phyloP scores from a whole-genome alignment of 768 basidiomycete species.

The Pilatotrama ljubarskyi region DNA sequence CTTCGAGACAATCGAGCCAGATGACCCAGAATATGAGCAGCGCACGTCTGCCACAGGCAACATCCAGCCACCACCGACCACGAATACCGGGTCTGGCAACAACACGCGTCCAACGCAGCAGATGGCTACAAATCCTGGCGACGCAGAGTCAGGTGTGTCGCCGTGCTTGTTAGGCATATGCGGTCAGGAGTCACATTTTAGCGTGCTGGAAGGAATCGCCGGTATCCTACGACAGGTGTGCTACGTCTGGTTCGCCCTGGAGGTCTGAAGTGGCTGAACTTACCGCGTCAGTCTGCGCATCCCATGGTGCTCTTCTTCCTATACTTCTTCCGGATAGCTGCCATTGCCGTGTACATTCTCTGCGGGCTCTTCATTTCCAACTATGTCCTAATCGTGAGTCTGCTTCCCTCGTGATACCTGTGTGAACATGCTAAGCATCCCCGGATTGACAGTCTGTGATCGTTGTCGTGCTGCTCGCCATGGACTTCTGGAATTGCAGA shows the following conservation, averaged over 20 bases:
- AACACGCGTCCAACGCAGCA: constrained; percentile 43
- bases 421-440: background rate
- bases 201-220: constrained; percentile 44
- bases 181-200: too few relatives aligned
- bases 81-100: constrained; percentile 44
- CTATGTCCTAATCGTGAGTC: constrained; percentile 88
- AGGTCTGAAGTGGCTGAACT: background rate
- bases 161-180: background rate
- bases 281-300: constrained; percentile 62
- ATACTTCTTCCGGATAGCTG: constrained; percentile 83
- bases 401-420: background rate
- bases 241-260: background rate
- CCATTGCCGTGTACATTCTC: constrained; percentile 92
- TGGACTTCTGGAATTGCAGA: constrained; percentile 99
- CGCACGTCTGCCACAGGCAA: constrained; percentile 35
- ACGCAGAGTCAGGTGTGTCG: constrained; percentile 75
- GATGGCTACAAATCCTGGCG: constrained; percentile 56
- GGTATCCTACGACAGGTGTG: constrained; percentile 77
- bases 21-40: constrained; percentile 50
- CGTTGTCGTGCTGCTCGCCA: constrained; percentile 90
- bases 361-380: constrained; percentile 87
- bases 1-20: constrained; percentile 81
- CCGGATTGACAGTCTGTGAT: constrained; percentile 63
- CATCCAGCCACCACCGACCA: constrained; percentile 34
- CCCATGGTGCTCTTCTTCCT: constrained; percentile 84